Evolutionary conservation across 148 eudicot genomes (phyloP).

Genomic region (Cornus florida): DNA sequence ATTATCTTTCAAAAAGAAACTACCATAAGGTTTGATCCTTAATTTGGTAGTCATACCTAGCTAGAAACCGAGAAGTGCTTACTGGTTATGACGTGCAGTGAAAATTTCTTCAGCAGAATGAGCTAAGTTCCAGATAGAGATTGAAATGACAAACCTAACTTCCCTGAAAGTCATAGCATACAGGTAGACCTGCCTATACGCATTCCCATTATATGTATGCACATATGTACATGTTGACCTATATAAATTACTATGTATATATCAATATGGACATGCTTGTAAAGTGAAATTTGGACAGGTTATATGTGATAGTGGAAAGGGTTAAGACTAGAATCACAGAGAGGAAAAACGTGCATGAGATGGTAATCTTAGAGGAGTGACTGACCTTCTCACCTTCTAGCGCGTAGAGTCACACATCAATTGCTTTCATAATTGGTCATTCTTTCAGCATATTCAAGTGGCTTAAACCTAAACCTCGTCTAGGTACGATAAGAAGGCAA

Average conservation of each 20-base stretch:
- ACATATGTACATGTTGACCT: neutral
- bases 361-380: neutral
- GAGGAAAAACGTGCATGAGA: neutral
- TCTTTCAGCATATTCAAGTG: neutral
- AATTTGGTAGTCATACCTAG: neutral
- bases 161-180: conserved; percentile 8
- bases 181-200: conserved; percentile 8
- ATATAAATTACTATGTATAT: neutral
- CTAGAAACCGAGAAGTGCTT: neutral
- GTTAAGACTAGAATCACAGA: neutral
- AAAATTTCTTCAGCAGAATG: neutral
- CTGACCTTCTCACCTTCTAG: neutral
- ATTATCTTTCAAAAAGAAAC: neutral
- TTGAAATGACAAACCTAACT: conserved; percentile 13
- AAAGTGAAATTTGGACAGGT: conserved; percentile 7
- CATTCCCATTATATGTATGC: neutral
- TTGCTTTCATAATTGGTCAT: neutral
- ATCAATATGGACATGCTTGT: neutral
- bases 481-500: too few species aligned
- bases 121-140: neutral
- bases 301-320: neutral
- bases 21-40: neutral
- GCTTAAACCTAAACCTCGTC: neutral
- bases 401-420: neutral
- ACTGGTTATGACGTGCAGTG: neutral